Percentiles rank a stretch among this genome's conserved stretches.
Evolutionary conservation across 2,329 filamentous ascomycete species (phyloP).

Genomic region (Botrytis galanthina): DNA sequence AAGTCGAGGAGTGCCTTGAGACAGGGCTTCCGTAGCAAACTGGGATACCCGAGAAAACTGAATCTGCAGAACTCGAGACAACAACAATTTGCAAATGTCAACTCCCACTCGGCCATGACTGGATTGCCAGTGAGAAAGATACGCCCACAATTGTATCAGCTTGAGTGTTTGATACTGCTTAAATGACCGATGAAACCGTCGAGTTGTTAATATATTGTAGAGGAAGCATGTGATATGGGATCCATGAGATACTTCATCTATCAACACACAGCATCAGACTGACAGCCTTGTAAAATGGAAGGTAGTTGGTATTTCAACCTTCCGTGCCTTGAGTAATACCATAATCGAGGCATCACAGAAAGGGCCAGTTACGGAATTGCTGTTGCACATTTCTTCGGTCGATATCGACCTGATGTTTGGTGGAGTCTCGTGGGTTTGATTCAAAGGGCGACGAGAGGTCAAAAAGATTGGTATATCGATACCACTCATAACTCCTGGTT

Average conservation of each 20-base stretch:
- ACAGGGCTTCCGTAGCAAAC: background rate
- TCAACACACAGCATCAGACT: conserved; percentile 43
- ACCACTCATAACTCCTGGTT: background rate
- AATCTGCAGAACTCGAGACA: background rate
- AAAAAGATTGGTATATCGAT: background rate
- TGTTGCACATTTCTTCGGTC: background rate
- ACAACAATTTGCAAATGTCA: conserved; percentile 35
- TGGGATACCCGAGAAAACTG: background rate
- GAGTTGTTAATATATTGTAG: conserved; percentile 36
- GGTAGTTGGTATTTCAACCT: conserved; percentile 45
- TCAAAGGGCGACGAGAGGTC: background rate
- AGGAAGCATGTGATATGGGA: conserved; percentile 49
- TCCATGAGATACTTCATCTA: conserved; percentile 48
- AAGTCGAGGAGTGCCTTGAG: background rate
- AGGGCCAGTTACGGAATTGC: conserved; percentile 39
- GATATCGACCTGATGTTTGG: background rate
- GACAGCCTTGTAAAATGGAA: conserved; percentile 48
- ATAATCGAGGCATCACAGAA: conserved; percentile 45
- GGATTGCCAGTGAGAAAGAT: conserved; percentile 40
- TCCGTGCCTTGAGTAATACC: conserved; percentile 43
- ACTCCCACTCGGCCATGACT: conserved; percentile 39
- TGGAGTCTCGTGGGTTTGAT: background rate
- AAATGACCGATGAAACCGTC: conserved; percentile 34
- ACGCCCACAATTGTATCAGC: conserved; percentile 38
- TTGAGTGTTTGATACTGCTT: conserved; percentile 36